Percentiles rank a stretch among this genome's conserved stretches.
Evolutionary conservation across 768 basidiomycete species (phyloP).

Genomic region (Lepiota brunneoincarnata): DNA sequence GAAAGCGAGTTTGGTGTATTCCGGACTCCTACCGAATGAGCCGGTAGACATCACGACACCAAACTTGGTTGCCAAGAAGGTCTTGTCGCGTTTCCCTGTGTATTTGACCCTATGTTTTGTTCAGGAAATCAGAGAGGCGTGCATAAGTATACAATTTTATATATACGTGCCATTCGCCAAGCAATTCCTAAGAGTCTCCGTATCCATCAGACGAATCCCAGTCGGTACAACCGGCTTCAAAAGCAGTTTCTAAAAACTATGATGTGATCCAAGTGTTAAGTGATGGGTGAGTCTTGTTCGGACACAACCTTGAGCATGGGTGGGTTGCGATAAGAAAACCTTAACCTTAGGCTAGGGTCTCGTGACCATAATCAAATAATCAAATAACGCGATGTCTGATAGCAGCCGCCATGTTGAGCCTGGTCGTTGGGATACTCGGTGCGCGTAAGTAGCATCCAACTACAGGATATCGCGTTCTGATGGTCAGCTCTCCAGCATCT

Average conservation of each 20-base stretch:
- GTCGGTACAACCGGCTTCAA: conserved; percentile 38
- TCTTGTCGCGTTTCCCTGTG: conserved; percentile 44
- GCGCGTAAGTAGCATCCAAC: conserved; percentile 32
- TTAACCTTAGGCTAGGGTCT: conserved; percentile 6
- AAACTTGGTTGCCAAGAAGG: conserved; percentile 62
- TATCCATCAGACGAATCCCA: conserved; percentile 53
- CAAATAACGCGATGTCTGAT: neutral
- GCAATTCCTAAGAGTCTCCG: conserved; percentile 38
- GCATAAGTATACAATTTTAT: too few species aligned
- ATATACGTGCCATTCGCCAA: conserved; percentile 51
- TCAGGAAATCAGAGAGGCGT: neutral
- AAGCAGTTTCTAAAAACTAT: conserved; percentile 41
- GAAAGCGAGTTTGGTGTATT: conserved; percentile 34
- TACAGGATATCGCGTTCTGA: conserved; percentile 2
- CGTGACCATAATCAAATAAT: neutral
- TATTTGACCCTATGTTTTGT: conserved; percentile 40
- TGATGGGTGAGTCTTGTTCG: neutral
- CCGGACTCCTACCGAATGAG: conserved; percentile 24
- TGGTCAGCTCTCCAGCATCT: conserved; percentile 8
- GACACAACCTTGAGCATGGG: too few species aligned
- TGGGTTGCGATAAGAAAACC: neutral
- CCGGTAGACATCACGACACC: conserved; percentile 16
- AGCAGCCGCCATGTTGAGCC: conserved; percentile 35
- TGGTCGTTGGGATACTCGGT: conserved; percentile 52
- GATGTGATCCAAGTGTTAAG: neutral